phyloP scores from a whole-genome alignment of 495 filamentous ascomycete species.

The Penicillium arizonense region DNA sequence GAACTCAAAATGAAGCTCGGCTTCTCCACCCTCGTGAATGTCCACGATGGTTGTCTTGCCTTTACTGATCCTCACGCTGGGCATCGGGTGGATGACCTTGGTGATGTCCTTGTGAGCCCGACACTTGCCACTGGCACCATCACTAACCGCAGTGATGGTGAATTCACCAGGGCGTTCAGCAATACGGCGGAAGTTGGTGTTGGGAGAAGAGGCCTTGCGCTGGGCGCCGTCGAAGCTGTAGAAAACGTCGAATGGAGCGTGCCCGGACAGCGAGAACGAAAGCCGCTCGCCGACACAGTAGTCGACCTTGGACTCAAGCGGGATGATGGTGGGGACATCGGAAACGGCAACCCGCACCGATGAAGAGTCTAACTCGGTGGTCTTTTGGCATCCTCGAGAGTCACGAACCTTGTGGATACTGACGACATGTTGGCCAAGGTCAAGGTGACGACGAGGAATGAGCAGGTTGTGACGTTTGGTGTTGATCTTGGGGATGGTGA shows the following conservation, averaged over 20 bases:
- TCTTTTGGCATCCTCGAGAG: constrained; percentile 74
- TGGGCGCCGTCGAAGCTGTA: constrained; percentile 80
- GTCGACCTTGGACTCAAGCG: constrained; percentile 79
- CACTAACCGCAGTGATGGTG: constrained; percentile 77
- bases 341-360: constrained; percentile 85
- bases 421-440: constrained; percentile 80
- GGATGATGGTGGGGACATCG: constrained; percentile 85
- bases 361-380: constrained; percentile 60
- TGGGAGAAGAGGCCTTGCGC: constrained; percentile 73
- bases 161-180: constrained; percentile 89
- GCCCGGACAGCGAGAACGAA: constrained; percentile 83
- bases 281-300: constrained; percentile 96
- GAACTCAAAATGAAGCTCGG: constrained; percentile 90
- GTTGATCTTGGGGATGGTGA: constrained; percentile 73
- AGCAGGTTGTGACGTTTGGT: constrained; percentile 70
- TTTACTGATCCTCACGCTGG: constrained; percentile 82
- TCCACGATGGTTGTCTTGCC: constrained; percentile 76
- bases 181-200: constrained; percentile 82
- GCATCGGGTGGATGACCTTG: constrained; percentile 86
- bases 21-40: constrained; percentile 93
- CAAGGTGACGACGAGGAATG: constrained; percentile 78
- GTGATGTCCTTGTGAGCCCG: constrained; percentile 72
- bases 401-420: constrained; percentile 88
- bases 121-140: constrained; percentile 74
- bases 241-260: constrained; percentile 86